A percentile compares a stretch with the other conserved stretches of the same genome.
phyloP scores from a whole-genome alignment of 2,329 filamentous ascomycete genomes.

The Blastomyces gilchristii region DNA sequence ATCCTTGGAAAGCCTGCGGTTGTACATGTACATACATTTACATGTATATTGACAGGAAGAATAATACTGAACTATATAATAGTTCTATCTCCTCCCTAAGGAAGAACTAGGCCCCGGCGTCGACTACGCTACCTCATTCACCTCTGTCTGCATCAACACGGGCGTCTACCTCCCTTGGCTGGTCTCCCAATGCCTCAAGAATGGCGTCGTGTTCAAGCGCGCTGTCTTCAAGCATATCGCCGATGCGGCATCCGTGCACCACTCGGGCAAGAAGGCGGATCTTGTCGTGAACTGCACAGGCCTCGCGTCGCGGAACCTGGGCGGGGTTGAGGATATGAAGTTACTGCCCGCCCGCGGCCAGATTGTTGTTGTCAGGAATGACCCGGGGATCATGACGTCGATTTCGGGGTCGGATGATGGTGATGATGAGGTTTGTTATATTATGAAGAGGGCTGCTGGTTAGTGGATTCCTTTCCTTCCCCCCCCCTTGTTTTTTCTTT shows the following conservation, averaged over 20 bases:
- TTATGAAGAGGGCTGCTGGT: constrained; percentile 63
- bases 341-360: constrained; percentile 74
- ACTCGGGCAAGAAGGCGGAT: constrained; percentile 48
- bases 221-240: constrained; percentile 57
- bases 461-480: constrained; percentile 7
- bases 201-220: constrained; percentile 59
- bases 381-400: constrained; percentile 58
- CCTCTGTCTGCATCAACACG: constrained; percentile 84
- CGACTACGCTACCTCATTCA: constrained; percentile 65
- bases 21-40: background rate
- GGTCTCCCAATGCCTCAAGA: constrained; percentile 63
- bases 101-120: constrained; percentile 52
- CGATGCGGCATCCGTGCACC: constrained; percentile 55
- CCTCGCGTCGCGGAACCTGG: constrained; percentile 61
- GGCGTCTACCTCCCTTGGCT: constrained; percentile 82
- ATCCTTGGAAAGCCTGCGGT: background rate
- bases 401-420: constrained; percentile 65
- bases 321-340: constrained; percentile 65
- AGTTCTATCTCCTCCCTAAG: constrained; percentile 53
- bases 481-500: background rate
- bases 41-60: background rate
- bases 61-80: background rate
- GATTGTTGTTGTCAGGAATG: constrained; percentile 72
- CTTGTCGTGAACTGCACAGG: constrained; percentile 80
- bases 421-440: constrained; percentile 61